Base-by-base conservation (phyloP, 2,329 filamentous ascomycete species). In the Neocucurbitaria cava region DNA sequence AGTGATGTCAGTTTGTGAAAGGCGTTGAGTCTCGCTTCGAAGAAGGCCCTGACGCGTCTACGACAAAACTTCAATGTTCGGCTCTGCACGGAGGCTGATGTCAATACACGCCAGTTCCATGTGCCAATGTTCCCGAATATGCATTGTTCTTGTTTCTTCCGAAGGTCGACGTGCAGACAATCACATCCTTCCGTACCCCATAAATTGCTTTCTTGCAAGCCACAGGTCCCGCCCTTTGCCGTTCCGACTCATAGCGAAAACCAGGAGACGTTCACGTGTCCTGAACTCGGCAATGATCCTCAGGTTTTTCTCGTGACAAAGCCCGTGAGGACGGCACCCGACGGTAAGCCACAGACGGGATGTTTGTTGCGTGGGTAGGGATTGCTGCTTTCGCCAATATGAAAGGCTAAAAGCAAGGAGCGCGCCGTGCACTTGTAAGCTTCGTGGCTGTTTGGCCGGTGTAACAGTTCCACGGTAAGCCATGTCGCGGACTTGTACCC, bases 361-460 rank as follows among this genome's bases (percentile, higher is more conserved):
- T 52, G 26, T 33, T 30, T 18, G 30, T 36, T 52, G 46, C 28
- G 36, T 46, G 47, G 43, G 36, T 58, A 56, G 54, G 54, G 56
- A 62, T 55, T 58, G 50, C 52, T 48, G n/a, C 42, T 42, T 43
- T 50, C 15, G 44, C 38, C 26, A 21, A 51, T 48, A 43, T 49
- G 36, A 13, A 50, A 44, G 39, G 44, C 26, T 31, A 21, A 43
- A 58, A 28, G 49, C 53, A 61, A 58, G 52, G 52, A 61, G 45
- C 20, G 26, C 47, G 42, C 44, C 54, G 54, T 52, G 50, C 51
- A 46, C 52, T 18, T 21, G 49, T 56, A 62, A 63, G 51, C 58
- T 56, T 58, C 41, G 58, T 64, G 61, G 58, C 61, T 61, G 49
- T 54, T 55, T 51, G 47, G 28, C 46, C 33, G 36, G 62, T 64